phyloP scores from a whole-genome alignment of 495 filamentous ascomycete species.

The Penicillium coprophilum region DNA sequence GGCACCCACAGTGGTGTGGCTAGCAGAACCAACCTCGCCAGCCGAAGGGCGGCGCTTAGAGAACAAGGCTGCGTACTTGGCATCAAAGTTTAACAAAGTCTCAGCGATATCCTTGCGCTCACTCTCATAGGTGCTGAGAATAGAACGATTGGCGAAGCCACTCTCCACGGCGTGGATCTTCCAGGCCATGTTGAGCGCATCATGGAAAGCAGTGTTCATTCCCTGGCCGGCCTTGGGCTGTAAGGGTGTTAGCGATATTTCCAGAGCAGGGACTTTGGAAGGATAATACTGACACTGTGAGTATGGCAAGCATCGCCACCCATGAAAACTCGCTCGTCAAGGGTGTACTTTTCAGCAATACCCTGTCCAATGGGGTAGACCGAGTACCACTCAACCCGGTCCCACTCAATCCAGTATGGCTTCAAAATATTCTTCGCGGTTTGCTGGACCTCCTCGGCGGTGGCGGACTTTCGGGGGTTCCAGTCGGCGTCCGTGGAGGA shows the following conservation, averaged over 20 bases:
- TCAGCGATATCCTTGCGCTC: conserved; percentile 71
- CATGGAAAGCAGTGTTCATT: conserved; percentile 55
- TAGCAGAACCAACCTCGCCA: conserved; percentile 54
- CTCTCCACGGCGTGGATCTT: conserved; percentile 70
- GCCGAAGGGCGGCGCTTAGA: conserved; percentile 58
- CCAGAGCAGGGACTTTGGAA: conserved; percentile 15
- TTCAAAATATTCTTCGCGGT: conserved; percentile 62
- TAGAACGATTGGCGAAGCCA: conserved; percentile 57
- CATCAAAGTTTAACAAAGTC: conserved; percentile 71
- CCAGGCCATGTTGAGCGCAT: conserved; percentile 74
- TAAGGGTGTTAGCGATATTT: conserved; percentile 35
- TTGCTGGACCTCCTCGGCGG: conserved; percentile 58
- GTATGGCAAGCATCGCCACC: conserved; percentile 66
- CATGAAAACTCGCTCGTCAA: conserved; percentile 59
- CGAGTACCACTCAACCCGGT: conserved; percentile 60
- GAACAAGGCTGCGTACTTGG: conserved; percentile 64
- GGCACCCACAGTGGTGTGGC: conserved; percentile 28
- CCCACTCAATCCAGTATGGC: conserved; percentile 57
- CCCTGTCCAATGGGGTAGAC: conserved; percentile 65
- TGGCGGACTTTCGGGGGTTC: conserved; percentile 52
- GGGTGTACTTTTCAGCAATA: conserved; percentile 59
- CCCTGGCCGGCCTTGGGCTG: conserved; percentile 62
- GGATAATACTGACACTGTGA: conserved; percentile 51
- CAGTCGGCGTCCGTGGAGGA: conserved; percentile 62
- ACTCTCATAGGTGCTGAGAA: conserved; percentile 67